Base-by-base conservation (phyloP, 768 basidiomycete species). In the Rhodocollybia butyracea region DNA sequence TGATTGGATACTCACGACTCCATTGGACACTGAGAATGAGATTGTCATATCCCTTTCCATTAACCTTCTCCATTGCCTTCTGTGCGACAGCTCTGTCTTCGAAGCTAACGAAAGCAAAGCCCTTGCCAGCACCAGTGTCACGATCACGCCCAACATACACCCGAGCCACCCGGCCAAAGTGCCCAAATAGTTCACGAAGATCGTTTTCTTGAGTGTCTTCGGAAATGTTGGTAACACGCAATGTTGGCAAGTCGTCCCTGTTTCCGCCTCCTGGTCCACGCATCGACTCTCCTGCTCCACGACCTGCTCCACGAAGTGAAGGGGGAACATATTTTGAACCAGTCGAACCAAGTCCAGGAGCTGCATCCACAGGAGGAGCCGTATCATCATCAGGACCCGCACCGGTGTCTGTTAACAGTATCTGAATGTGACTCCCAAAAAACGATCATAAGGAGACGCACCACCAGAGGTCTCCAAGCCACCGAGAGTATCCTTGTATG, bases 81-180 rank as follows among this genome's bases (percentile, higher is more conserved):
- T 96, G 91, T 19, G 92, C 97, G 51, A 78, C 75, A 11, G 81
- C 76, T 66, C 79, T 78, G 15, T 88, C 87, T 66, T 98, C 96
- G 64, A 97, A 99, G 68, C 89, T 92, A 54, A 99, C 95, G 63
- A 98, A 98, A 15, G 95, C 96, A 68, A 96, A 97, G 46, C 96
- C 96, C 71, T 96, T 97, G 55, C 94, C 94, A 21, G 89, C 81
- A 43, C 95, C 92, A 8, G 96, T 98, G 64, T 97, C 95, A 51
- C 93, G 80, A 68, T 99, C 97, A 42, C 91, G 80, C 24, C 96
- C 97, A 45, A 99, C 90, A 70, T 94, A 98, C 50, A 98, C 94
- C 51, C 97, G 76, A 31, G 85, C 87, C 32, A 95, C 88, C 15
- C 88, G 79, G 0, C 94, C 93, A 70, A 98, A 97, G 19, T 75